These are phyloP conservation scores for Eutrema heterophyllum DNA, from an alignment of 345 rosid species.

Conservation along the genomic window DNA sequence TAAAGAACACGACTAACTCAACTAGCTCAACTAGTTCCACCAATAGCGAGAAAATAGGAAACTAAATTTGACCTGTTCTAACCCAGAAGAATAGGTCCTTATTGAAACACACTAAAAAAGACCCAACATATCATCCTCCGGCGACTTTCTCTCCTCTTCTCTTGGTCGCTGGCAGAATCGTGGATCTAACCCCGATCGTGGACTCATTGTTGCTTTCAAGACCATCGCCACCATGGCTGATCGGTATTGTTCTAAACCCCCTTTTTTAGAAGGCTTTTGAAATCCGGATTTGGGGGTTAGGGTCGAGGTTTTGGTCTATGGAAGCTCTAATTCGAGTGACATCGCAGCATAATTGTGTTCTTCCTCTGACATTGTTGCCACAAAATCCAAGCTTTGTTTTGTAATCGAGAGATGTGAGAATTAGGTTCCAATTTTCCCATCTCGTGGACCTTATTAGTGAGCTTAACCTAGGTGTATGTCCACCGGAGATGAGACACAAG, in stretches of 20 bases:
- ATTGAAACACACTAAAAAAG: no score
- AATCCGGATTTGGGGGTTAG: conserved; percentile 37
- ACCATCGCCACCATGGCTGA: conserved; percentile 95
- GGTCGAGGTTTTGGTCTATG: background rate
- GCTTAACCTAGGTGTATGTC: no score
- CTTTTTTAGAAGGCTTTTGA: conserved; percentile 25
- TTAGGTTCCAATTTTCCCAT: background rate
- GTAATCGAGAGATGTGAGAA: background rate
- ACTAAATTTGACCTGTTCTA: no score
- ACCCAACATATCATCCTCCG: no score
- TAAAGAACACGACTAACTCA: no score
- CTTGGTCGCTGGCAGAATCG: conserved; percentile 95
- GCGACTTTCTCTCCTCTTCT: conserved; percentile 82
- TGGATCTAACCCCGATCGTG: conserved; percentile 95
- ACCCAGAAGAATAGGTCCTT: no score
- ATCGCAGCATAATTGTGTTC: background rate
- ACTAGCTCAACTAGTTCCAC: no score
- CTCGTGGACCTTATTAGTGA: no score
- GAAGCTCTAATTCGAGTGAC: background rate
- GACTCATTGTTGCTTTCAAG: conserved; percentile 79
- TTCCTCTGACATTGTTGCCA: background rate
- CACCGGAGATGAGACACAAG: no score
- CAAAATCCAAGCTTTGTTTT: background rate
- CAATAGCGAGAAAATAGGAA: no score
- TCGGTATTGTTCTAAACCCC: conserved; percentile 31